Evolutionary conservation across 495 filamentous ascomycete species (phyloP), one percentile per base, ranked within the genome.

Genomic region (Hypomontagnella monticulosa): DNA sequence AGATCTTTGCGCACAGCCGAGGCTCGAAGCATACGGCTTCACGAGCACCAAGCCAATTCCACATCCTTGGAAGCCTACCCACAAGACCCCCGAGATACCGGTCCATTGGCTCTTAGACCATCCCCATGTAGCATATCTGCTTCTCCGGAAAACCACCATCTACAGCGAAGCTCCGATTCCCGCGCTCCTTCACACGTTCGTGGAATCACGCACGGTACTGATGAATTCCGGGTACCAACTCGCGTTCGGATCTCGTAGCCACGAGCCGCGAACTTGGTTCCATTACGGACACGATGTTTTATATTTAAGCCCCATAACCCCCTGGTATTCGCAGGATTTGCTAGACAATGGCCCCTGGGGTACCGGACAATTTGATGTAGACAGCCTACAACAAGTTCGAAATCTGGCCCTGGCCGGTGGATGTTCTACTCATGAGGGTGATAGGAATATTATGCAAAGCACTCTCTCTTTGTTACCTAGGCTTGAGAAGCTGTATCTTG

Each of bases 101-200:
- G 1, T 40, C 6, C 5, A 36, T 47, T 61, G 57, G 57, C 16
- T 61, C 14, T 5, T 23, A 15, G 30, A 53, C n/a, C 27, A 53
- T 18, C 32, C 30, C 3, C 16, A 33, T 2, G 8, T 46, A 1
- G 49, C 51, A 1, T 42, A 41, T 23, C 12, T 23, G 3, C 46
- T 57, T 18, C 43, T 56, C 15, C 44, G 52, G 27, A 38, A 57
- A 23, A 37, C 8, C 15, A n/a, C 12, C 10, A 14, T 69, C 10
- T 61, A 38, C 38, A 69, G 66, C 37, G n/a, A 20, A 34, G 66
- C 61, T 4, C 66, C 62, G 11, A 57, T 69, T 19, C 66, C 66
- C 4, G 16, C 56, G 37, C 62, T 69, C 3, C 56, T 69, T 1
- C 66, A 69, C 16, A 69, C 66, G 0, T 66, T 61, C 9, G 11